Conservation (phyloP, 176 grass and related monocot species). For the Stipa capillata region DNA sequence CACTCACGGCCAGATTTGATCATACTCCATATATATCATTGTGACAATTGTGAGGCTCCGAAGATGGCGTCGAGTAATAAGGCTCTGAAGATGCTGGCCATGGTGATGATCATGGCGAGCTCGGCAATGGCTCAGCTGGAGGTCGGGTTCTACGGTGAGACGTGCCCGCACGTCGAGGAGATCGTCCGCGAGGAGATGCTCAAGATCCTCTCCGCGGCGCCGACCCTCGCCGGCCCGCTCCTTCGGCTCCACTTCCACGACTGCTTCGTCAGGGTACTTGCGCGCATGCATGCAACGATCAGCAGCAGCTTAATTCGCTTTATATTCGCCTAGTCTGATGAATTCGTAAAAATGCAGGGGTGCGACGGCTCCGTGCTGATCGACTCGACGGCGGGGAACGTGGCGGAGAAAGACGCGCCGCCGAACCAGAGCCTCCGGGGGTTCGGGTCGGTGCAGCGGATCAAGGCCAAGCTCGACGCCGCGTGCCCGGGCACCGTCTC, state of each 20-base stretch:
- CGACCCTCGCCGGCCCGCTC: slow-evolving; percentile 7
- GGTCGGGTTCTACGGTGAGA: slow-evolving; percentile 15
- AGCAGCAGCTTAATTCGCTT: too few relatives aligned
- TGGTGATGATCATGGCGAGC: not conserved
- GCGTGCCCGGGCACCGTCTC: slow-evolving; percentile 46
- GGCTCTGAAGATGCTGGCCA: too few relatives aligned
- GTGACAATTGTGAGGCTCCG: too few relatives aligned
- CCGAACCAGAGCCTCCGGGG: slow-evolving; percentile 46
- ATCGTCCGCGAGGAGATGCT: slow-evolving; percentile 12
- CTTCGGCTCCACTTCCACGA: slow-evolving; percentile 70
- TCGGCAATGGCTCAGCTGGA: not conserved
- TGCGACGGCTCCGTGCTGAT: slow-evolving; percentile 56
- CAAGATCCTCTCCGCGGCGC: not conserved
- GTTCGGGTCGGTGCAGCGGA: slow-evolving; percentile 32
- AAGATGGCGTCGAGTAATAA: too few relatives aligned
- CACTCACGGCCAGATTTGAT: too few relatives aligned
- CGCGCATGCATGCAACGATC: too few relatives aligned
- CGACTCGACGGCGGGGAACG: slow-evolving; percentile 34
- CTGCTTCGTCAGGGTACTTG: slow-evolving; percentile 77
- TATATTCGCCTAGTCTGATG: too few relatives aligned
- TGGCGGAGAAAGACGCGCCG: slow-evolving; percentile 48
- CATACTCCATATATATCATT: not conserved
- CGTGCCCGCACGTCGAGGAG: not conserved
- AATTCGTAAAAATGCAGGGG: too few relatives aligned
- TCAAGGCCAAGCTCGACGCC: slow-evolving; percentile 43